Base-by-base conservation (phyloP, 768 basidiomycete genomes). In the Russula earlei region DNA sequence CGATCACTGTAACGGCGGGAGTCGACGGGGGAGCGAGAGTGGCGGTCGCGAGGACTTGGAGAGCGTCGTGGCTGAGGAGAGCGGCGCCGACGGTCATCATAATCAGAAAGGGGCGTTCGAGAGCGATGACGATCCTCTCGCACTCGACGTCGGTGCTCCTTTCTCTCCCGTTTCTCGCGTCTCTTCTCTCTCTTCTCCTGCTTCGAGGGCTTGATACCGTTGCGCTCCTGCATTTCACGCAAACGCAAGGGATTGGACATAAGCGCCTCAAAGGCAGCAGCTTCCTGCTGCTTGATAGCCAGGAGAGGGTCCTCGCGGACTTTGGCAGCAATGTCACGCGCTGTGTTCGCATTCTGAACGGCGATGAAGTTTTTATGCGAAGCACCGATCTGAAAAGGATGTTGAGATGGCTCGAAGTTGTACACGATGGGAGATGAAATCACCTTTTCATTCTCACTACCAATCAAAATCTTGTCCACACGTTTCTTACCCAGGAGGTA, bases 221-320 rank as follows among this genome's bases (percentile, higher is more conserved):
- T 83, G 37, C 83, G 77, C 67, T 87, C 82, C 68, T 89, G 84
- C 75, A 93, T 71, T 67, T 90, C 84, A 54, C 84, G 81, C 44
- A 93, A 72, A 22, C 88, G 88, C 31, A 91, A 79, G 29, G 91
- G 91, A 63, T 94, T 93, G 46, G 85, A 81, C 74, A 90, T 77
- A 37, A 96, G 73, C 2, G 90, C 81, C 62, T 96, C 83, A 63
- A 92, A 87, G 7, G 92, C 88, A 8, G 89, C 86, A 67, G 96
- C 93, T 70, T 99, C 95, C 66, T 97, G 95, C 67, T 93, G 88
- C 70, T 97, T 98, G 74, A 99, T 98, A 14, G 89, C 91, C n/a
- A 99, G 77, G 5, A 98, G 67, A 5, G 96, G 96, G 66, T 99
- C 96, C 70, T 98, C 96, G 33, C 96, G 85, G 59, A 99, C 85